Evolutionary conservation across 306 rosid genomes (phyloP).

Genomic region (Amphicarpaea edgeworthii): DNA sequence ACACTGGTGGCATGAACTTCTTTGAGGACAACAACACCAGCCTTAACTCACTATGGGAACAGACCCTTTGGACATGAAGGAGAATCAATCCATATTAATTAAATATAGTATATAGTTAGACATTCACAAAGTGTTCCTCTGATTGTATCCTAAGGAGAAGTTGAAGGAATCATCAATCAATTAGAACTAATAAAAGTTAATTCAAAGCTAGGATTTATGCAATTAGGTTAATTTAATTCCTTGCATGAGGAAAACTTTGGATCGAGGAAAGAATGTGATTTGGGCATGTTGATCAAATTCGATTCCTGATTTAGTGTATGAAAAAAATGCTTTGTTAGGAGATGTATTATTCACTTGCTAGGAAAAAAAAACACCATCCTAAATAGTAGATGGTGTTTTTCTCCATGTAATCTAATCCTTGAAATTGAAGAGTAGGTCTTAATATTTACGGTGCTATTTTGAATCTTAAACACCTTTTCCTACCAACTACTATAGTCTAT

Average conservation of each 20-base stretch:
- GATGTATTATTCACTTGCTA: not conserved
- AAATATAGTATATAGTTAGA: not conserved
- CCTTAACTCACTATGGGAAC: conserved; percentile 64
- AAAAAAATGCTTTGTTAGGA: not conserved
- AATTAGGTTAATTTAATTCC: conserved; percentile 23
- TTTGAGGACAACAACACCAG: conserved; percentile 60
- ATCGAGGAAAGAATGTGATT: conserved; percentile 9
- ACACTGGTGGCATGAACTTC: conserved; percentile 47
- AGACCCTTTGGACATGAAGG: conserved; percentile 78
- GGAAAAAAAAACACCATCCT: not conserved
- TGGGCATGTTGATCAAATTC: not conserved
- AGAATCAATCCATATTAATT: conserved; percentile 13
- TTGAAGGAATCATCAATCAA: conserved; percentile 39
- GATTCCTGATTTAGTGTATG: not conserved
- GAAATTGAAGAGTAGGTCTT: conserved; percentile 36
- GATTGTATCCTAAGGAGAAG: conserved; percentile 76
- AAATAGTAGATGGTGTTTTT: conserved; percentile 25
- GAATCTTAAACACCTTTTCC: conserved; percentile 38
- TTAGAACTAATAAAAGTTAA: conserved; percentile 39
- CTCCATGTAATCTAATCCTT: conserved; percentile 46
- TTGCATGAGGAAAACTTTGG: conserved; percentile 31
- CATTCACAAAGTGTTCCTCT: conserved; percentile 33
- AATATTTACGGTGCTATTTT: conserved; percentile 36
- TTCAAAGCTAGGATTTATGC: conserved; percentile 31
- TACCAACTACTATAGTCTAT: conserved; percentile 57